A percentile compares a stretch with the other conserved stretches of the same genome.
Conservation (phyloP, 805 yeast genomes). For the Ogataea neopini region DNA sequence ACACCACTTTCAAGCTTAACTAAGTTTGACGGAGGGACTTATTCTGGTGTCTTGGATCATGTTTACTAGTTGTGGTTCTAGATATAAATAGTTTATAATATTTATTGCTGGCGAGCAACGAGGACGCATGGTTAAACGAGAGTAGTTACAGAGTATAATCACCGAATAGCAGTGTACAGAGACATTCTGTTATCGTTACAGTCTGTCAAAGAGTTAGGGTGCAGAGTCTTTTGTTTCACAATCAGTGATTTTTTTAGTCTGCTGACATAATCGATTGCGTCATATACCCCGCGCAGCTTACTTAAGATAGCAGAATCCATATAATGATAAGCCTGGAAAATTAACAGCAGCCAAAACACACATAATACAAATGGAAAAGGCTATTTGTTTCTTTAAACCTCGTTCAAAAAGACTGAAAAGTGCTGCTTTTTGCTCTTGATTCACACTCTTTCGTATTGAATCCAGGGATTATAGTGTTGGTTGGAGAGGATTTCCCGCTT, state of each 20-base stretch:
- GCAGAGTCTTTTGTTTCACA: no score
- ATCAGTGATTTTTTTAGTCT: not conserved
- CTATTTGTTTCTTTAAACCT: not conserved
- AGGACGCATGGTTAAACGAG: not conserved
- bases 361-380: not conserved
- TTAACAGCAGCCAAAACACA: constrained; percentile 6
- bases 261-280: not conserved
- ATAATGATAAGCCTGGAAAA: constrained; percentile 4
- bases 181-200: no score
- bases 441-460: not conserved
- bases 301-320: constrained; percentile 6
- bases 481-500: not conserved
- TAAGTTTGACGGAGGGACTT: constrained; percentile 8
- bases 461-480: not conserved
- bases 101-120: constrained; percentile 8
- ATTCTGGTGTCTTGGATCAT: constrained; percentile 1
- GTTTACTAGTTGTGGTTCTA: not conserved
- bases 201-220: no score
- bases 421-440: not conserved
- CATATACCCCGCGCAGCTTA: constrained; percentile 2
- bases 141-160: no score
- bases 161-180: no score
- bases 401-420: not conserved
- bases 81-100: constrained; percentile 1
- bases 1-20: constrained; percentile 77